Evolutionary conservation across 306 rosid genomes (phyloP).

Genomic region (Glycine soja): DNA sequence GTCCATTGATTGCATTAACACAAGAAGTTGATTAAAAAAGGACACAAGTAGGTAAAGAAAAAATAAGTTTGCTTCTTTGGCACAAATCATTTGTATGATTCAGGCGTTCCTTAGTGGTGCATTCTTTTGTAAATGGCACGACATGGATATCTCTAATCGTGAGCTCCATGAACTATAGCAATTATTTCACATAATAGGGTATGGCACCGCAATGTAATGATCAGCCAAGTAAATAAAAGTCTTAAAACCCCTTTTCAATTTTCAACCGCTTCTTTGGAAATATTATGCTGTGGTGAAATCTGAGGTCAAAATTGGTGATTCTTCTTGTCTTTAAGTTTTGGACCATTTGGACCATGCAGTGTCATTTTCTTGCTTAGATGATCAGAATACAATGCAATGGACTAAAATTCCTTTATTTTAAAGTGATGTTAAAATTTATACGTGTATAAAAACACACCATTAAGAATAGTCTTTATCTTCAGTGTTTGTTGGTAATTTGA

Average conservation of each 20-base stretch:
- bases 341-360: conserved; percentile 10
- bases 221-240: not conserved
- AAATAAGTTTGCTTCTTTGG: conserved; percentile 41
- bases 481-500: not conserved
- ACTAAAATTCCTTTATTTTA: conserved; percentile 7
- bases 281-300: conserved; percentile 3
- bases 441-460: not conserved
- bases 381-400: conserved; percentile 18
- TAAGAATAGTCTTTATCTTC: not conserved
- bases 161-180: not conserved
- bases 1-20: conserved; percentile 42
- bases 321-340: conserved; percentile 33
- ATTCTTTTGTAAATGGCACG: conserved; percentile 56
- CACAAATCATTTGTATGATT: conserved; percentile 53
- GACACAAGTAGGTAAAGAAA: conserved; percentile 38
- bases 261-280: not conserved
- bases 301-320: conserved; percentile 50
- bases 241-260: conserved; percentile 9
- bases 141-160: conserved; percentile 20
- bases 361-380: conserved; percentile 29
- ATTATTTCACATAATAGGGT: conserved; percentile 35
- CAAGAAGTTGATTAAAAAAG: conserved; percentile 39
- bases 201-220: conserved; percentile 33
- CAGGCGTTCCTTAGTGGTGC: conserved; percentile 46
- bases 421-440: not conserved